Evolutionary conservation across 805 yeast species (phyloP).

Genomic region (Cyberlindnera petersonii): DNA sequence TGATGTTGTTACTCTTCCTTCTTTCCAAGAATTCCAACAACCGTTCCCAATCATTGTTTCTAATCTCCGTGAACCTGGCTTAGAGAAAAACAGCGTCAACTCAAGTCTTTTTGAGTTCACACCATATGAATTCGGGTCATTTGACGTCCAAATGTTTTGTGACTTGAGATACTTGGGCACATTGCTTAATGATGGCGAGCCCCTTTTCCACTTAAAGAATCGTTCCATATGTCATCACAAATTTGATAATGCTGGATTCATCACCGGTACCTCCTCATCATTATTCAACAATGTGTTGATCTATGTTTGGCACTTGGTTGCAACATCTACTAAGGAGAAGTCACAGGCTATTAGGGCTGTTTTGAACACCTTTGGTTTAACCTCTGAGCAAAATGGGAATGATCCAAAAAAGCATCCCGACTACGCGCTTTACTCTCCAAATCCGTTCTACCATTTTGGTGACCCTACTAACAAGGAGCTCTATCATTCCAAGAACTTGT

Average conservation of each 20-base stretch:
- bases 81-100: conserved; percentile 28
- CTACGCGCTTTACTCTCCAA: conserved; percentile 57
- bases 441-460: conserved; percentile 47
- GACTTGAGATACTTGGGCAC: conserved; percentile 54
- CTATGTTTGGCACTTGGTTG: conserved; percentile 38
- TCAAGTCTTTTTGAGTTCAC: conserved; percentile 55
- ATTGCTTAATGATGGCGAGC: conserved; percentile 38
- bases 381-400: conserved; percentile 32
- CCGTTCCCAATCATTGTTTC: conserved; percentile 50
- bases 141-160: conserved; percentile 53
- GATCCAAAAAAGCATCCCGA: conserved; percentile 44
- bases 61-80: conserved; percentile 36
- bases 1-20: conserved; percentile 33
- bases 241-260: conserved; percentile 56
- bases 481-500: conserved; percentile 31
- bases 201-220: conserved; percentile 28
- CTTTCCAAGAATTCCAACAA: conserved; percentile 37
- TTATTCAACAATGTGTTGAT: conserved; percentile 48
- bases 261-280: conserved; percentile 62
- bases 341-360: conserved; percentile 35
- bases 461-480: conserved; percentile 19
- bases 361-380: conserved; percentile 42
- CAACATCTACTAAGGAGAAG: conserved; percentile 27
- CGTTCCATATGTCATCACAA: conserved; percentile 43
- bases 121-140: conserved; percentile 66